phyloP scores from a whole-genome alignment of 106 monocot species.

The Amphibolis antarctica region DNA sequence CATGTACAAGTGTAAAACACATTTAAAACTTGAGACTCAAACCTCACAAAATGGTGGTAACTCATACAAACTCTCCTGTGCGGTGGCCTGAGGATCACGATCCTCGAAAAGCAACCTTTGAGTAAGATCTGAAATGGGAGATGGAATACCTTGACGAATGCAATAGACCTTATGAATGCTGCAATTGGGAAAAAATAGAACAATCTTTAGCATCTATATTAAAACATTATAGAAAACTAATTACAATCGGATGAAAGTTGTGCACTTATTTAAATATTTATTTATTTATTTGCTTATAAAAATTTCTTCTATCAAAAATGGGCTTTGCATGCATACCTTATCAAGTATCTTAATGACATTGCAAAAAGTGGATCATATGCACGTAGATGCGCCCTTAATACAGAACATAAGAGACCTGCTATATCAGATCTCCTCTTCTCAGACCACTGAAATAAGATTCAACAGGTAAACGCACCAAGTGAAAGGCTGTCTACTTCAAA shows the following conservation, averaged over 20 bases:
- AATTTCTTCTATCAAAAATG: neutral
- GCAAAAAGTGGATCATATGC: constrained; percentile 87
- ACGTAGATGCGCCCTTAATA: constrained; percentile 73
- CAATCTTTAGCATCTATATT: neutral
- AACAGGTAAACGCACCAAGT: neutral
- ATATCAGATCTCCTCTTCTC: constrained; percentile 65
- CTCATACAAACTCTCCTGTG: constrained; percentile 59
- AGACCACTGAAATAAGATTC: constrained; percentile 57
- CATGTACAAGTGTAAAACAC: neutral
- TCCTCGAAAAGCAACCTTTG: constrained; percentile 89
- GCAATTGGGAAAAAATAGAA: constrained; percentile 9
- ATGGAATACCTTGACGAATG: constrained; percentile 62
- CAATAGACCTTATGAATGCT: constrained; percentile 81
- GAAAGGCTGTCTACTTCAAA: neutral
- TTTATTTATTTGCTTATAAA: too few species aligned
- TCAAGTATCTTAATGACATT: constrained; percentile 87
- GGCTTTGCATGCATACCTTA: constrained; percentile 38
- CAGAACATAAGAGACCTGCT: constrained; percentile 67
- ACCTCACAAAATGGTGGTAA: constrained; percentile 96
- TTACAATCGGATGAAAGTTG: neutral
- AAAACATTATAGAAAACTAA: neutral
- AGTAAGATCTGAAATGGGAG: constrained; percentile 85
- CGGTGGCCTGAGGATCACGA: constrained; percentile 61
- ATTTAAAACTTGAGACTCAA: constrained; percentile 3
- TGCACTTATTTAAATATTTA: too few species aligned